Base-by-base conservation (phyloP, 495 filamentous ascomycete species). In the Aspergillus leporis region DNA sequence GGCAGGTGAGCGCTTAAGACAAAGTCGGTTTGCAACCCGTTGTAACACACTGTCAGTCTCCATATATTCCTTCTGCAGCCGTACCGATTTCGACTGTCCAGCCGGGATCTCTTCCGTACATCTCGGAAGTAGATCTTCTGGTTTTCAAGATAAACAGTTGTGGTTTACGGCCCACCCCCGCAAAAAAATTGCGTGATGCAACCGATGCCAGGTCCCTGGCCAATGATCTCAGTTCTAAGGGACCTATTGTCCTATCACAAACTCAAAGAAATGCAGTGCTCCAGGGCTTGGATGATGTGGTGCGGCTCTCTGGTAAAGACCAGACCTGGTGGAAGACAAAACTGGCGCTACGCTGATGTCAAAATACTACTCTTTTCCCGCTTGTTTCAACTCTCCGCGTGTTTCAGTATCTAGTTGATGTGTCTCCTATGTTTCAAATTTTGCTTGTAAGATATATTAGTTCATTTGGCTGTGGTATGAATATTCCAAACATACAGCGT, bases 1-100 rank as follows among this genome's bases (percentile, higher is more conserved):
- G 53, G 53, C 58, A 56, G 36, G 40, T 60, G 9, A 52, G 48
- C 41, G 10, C n/a, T n/a, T 4, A 45, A 45, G 18, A 13, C 34
- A 13, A 14, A 5, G 34, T 13, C 4, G n/a, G n/a, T 38, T 13
- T 38, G 6, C 14, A 32, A 12, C 13, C 7, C 7, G 34, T 38
- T 13, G 34, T 38, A 38, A 38, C 34, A 38, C n/a, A n/a, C n/a
- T n/a, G n/a, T n/a, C n/a, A 45, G 41, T 45, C 41, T 19, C 41
- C 41, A 5, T 45, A 45, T 45, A 10, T 45, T 45, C 41, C 41
- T 10, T 45, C 41, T 19, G 41, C 41, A 6, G 41, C 41, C 19
- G 41, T 45, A 21, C 5, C 41, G 4, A 45, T 45, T 45, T 45
- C 8, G 10, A 21, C n/a, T 45, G 41, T 22, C 19, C n/a, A 14